These are phyloP conservation scores for Limonomyces culmigenus DNA, from an alignment of 1,284 basidiomycete genomes.

Conservation along the genomic window DNA sequence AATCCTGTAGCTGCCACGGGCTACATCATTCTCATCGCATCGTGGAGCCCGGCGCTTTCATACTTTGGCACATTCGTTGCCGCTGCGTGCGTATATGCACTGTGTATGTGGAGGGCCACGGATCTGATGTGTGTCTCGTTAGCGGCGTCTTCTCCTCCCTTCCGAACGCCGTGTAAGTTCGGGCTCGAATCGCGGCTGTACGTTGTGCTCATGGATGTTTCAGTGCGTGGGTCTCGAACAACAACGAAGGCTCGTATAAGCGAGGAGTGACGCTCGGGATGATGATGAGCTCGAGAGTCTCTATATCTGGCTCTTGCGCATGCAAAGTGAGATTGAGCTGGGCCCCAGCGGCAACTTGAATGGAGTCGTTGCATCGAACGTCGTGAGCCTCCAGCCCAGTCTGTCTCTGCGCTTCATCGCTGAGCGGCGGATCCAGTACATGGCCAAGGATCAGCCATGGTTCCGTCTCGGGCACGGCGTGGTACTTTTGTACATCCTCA, in stretches of 20 bases:
- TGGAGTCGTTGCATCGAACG: slow-evolving; percentile 27
- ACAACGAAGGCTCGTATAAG: slow-evolving; percentile 42
- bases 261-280: slow-evolving; percentile 24
- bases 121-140: neutral
- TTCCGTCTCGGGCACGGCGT: slow-evolving; percentile 33
- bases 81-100: slow-evolving; percentile 26
- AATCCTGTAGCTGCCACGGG: slow-evolving; percentile 29
- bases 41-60: slow-evolving; percentile 41
- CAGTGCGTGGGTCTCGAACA: slow-evolving; percentile 57
- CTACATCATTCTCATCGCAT: slow-evolving; percentile 51
- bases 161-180: slow-evolving; percentile 22
- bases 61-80: slow-evolving; percentile 58
- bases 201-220: slow-evolving; percentile 1
- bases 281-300: slow-evolving; percentile 18
- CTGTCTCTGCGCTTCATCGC: no score
- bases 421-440: slow-evolving; percentile 6
- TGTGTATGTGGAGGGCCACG: neutral
- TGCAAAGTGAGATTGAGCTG: neutral
- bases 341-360: slow-evolving; percentile 24
- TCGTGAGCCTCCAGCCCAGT: slow-evolving; percentile 19
- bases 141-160: slow-evolving; percentile 61
- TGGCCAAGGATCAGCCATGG: slow-evolving; percentile 19
- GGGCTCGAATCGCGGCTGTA: slow-evolving; percentile 1
- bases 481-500: slow-evolving; percentile 28
- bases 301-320: neutral